Base-by-base conservation (phyloP, 1,139 yeast species). In the Candida sp. region DNA sequence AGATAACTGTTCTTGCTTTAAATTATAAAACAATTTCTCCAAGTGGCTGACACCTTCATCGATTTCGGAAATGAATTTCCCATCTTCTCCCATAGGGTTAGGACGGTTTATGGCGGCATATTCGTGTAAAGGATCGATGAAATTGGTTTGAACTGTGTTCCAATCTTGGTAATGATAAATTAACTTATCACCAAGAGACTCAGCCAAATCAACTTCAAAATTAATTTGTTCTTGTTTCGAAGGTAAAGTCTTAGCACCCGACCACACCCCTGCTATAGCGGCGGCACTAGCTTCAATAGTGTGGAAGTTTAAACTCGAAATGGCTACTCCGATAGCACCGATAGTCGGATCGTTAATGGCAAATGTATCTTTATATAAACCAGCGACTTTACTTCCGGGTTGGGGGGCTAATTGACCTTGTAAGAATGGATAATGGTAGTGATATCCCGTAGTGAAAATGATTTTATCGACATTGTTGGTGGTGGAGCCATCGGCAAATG, bases 221-320 rank as follows among this genome's bases (percentile, higher is more conserved):
- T 55, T 43, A 23, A 43, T 45, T 49, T 66, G 73, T 30, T 61
- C 69, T 37, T 58, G 57, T 32, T 54, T 49, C 0, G 63, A 41
- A 4, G 73, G 73, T 36, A 66, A 54, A 5, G 49, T 36, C 21
- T 45, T 49, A 30, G 60, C 55, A 9, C 62, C 64, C 4, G 70
- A 64, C 77, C 78, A 73, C 4, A 72, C 71, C 6, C 79, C 79
- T 9, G 78, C 77, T 35, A 73, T 58, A 0, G 77, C 75, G 19
- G 75, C 70, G 2, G 75, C 70, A 48, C 64, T 60, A 4, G 71
- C 64, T 49, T 74, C 79, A 35, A 73, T 68, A 4, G 73, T 59
- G 44, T 68, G 67, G 56, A 74, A 73, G 45, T 70, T 70, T 23
- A 71, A 52, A 3, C 70, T 66, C 9, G 74, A 65, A 8, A 67